Base-by-base conservation (phyloP, 176 grass and related monocot species). In the Neostapfia colusana region DNA sequence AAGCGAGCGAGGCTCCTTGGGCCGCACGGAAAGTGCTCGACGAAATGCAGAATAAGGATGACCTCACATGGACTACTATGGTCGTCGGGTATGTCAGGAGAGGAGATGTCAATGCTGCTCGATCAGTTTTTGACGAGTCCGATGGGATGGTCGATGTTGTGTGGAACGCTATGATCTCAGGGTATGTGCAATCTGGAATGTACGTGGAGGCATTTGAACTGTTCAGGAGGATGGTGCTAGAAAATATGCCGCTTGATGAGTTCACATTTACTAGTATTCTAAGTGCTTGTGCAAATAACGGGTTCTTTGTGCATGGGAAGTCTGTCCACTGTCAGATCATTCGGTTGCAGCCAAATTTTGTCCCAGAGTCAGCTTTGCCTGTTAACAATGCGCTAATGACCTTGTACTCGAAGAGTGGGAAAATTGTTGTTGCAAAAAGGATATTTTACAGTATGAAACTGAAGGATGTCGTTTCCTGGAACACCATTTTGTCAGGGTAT, bases 91-190 rank as follows among this genome's bases (percentile, higher is more conserved):
- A 88, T 55, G 90, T 97, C 18, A 91, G 94, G 74, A 88, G 66
- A 79, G 88, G 91, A 2, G 39, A 82, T 39, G 70, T 91, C 17
- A 42, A 72, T 72, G 84, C 88, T 82, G 88, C 94, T 67, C 74
- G 86, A 59, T 66, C 53, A 36, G 88, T 85, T 25, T 97, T 91
- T 69, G 81, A 91, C 20, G 79, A 85, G 50, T 86, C 93, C 81
- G 80, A 91, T 61, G 67, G 79, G 34, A 73, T 43, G 66, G 84
- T 93, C 16, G 88, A 97, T 84, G 94, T 93, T 1, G 88, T 97
- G 70, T 93, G 90, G 88, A 97, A 97, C 40, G 94, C 94, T 0
- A 97, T 93, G 88, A 97, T 97, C 79, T 97, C 94, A 23, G 94
- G 94, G 24, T 93, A 93, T 68, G 88, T 91, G 14, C 86, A 91